Base-by-base conservation (phyloP, 768 basidiomycete species). In the Tricholoma bakamatsutake region DNA sequence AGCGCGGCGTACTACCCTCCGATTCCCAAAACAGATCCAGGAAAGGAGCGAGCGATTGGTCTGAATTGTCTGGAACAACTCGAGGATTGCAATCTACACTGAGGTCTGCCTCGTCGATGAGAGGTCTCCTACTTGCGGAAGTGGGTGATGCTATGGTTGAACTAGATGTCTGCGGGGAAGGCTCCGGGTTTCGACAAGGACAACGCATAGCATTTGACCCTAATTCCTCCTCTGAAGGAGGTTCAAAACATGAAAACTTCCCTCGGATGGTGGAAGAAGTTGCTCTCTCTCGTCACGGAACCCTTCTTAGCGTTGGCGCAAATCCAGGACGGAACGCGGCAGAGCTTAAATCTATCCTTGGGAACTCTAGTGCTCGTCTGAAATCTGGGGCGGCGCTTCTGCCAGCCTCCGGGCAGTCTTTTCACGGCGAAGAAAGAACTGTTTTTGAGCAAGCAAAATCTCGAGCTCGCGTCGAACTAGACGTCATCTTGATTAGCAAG, bases 381-480 rank as follows among this genome's bases (percentile, higher is more conserved):
- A 83, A 80, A 65, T 65, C 77, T 30, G 80, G 81, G 10, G 77
- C 83, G 15, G 71, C 73, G 4, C 61, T 85, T 31, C 59, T 75
- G 24, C 75, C 72, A 2, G 63, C 61, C n/a, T 59, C 62, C 46
- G 65, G 64, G 27, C 62, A 56, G 21, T 59, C 56, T 52, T 48
- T 34, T 45, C 43, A 56, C 53, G 59, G 62, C 43, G 54, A 64
- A 46, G 65, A 69, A 33, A 59, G 66, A 11, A 75, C 83, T 18
- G 67, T 71, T 1, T 72, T 92, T 37, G 91, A 91, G 67, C 87
- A 89, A 63, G 85, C 89, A 4, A 85, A 83, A 62, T 65, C 81
- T 12, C 82, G 79, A 21, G 83, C 91, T 7, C 84, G 90, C 52
- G 87, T 95, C 1, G 87, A 88, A 66, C 74, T 95, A 10, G 90